These are phyloP conservation scores for Lentinula guzmanii DNA, from an alignment of 768 basidiomycete genomes.

Conservation along the genomic window DNA sequence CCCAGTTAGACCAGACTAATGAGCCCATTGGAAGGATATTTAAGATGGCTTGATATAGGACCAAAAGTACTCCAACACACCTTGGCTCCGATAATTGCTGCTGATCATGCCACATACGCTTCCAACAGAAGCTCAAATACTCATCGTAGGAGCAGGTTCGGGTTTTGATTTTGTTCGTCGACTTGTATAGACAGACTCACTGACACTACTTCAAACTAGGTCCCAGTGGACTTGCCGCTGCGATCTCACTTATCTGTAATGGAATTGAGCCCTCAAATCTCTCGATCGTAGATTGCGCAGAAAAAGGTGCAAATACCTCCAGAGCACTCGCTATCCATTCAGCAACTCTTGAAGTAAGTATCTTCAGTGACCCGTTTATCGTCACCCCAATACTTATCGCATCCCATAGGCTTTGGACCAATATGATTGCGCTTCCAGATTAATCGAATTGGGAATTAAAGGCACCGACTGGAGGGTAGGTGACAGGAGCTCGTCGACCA, in stretches of 20 bases:
- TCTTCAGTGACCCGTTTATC: no score
- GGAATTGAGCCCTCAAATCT: slow-evolving; percentile 24
- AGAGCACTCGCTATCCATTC: slow-evolving; percentile 38
- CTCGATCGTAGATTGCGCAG: slow-evolving; percentile 30
- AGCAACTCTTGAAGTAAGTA: slow-evolving; percentile 37
- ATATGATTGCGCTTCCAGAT: slow-evolving; percentile 25
- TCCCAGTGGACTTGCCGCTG: slow-evolving; percentile 17
- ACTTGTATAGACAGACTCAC: not conserved
- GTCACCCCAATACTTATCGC: not conserved
- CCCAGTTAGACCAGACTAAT: no score
- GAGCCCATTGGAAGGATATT: no score
- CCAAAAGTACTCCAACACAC: no score
- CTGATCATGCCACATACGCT: not conserved
- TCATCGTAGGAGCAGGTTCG: slow-evolving; percentile 12
- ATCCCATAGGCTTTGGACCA: slow-evolving; percentile 27
- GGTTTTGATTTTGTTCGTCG: not conserved
- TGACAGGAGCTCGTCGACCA: slow-evolving; percentile 12
- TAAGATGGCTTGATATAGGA: no score
- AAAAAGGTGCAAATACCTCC: slow-evolving; percentile 27
- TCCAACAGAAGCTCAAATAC: not conserved
- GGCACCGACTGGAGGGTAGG: slow-evolving; percentile 12
- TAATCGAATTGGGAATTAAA: slow-evolving; percentile 25
- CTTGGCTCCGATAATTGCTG: no score
- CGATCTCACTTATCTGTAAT: slow-evolving; percentile 29
- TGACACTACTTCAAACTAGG: not conserved